phyloP scores from a whole-genome alignment of 352 stramenopile species.

The Globisporangium okanoganense region DNA sequence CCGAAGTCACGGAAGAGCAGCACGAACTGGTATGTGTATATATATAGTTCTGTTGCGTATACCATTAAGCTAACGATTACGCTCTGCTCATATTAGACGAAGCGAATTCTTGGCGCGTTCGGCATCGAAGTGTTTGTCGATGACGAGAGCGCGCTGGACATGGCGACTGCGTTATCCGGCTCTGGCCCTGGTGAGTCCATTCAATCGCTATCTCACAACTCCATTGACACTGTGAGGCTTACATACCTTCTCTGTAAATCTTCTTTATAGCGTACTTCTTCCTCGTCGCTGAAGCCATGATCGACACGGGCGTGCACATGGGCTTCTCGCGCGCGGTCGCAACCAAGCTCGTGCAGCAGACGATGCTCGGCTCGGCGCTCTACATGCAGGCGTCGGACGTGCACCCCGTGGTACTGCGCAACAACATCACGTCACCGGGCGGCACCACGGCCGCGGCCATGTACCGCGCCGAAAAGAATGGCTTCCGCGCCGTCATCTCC shows the following conservation, averaged over 20 bases:
- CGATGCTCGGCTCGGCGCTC: slow-evolving; percentile 89
- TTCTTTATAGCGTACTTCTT: slow-evolving; percentile 89
- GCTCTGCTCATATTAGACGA: slow-evolving; percentile 35
- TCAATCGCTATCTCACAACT: neutral
- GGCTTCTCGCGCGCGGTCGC: slow-evolving; percentile 93
- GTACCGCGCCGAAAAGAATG: slow-evolving; percentile 95
- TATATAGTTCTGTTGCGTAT: neutral
- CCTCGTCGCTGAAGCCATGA: slow-evolving; percentile 95
- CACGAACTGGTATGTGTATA: slow-evolving; percentile 39
- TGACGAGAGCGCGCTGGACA: slow-evolving; percentile 94
- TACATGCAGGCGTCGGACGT: slow-evolving; percentile 91
- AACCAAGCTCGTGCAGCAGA: slow-evolving; percentile 93
- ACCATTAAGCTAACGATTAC: neutral
- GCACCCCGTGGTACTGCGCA: slow-evolving; percentile 90
- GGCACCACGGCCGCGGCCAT: slow-evolving; percentile 93
- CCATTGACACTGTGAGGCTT: neutral
- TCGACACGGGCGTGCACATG: slow-evolving; percentile 94
- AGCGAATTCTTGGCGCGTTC: slow-evolving; percentile 87
- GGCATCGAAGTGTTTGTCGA: slow-evolving; percentile 92
- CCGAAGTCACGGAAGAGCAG: slow-evolving; percentile 71
- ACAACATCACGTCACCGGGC: slow-evolving; percentile 93
- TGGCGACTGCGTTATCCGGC: slow-evolving; percentile 92
- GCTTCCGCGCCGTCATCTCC: slow-evolving; percentile 91
- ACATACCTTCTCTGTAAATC: neutral
- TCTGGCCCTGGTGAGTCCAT: slow-evolving; percentile 76